Conservation (phyloP, 2,329 filamentous ascomycete genomes). For the Rutstroemia sydowiana region DNA sequence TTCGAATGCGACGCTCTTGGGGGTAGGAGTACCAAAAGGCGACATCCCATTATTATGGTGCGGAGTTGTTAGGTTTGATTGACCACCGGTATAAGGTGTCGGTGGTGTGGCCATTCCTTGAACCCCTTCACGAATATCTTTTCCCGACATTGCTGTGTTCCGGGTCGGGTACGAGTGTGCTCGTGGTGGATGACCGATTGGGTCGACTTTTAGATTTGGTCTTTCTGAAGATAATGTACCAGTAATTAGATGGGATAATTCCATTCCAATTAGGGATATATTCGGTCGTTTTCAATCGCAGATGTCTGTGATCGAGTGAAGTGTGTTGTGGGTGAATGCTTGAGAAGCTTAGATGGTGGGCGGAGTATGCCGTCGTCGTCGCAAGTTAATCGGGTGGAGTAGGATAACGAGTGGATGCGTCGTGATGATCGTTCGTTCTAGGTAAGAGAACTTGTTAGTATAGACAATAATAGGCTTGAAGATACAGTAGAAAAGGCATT, state of each 20-base stretch:
- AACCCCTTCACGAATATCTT: constrained; percentile 20
- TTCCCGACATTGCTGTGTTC: constrained; percentile 23
- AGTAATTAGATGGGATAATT: constrained; percentile 22
- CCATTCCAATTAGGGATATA: constrained; percentile 13
- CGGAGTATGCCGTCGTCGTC: constrained; percentile 17
- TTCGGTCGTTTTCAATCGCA: constrained; percentile 12
- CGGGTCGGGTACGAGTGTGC: constrained; percentile 24
- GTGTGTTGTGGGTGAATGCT: background rate
- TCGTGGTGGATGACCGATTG: constrained; percentile 16
- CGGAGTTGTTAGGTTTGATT: constrained; percentile 21
- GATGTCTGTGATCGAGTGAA: constrained; percentile 7
- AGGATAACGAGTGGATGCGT: constrained; percentile 21
- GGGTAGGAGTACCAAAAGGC: constrained; percentile 32
- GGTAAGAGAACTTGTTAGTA: constrained; percentile 17
- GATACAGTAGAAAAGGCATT: constrained; percentile 17
- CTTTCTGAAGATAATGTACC: constrained; percentile 19
- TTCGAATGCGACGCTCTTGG: constrained; percentile 75
- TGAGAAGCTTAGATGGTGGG: constrained; percentile 13
- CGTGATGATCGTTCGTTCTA: constrained; percentile 16
- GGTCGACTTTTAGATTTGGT: constrained; percentile 21
- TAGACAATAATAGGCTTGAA: constrained; percentile 13
- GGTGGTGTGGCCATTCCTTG: constrained; percentile 28
- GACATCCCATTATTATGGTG: constrained; percentile 26
- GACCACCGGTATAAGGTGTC: constrained; percentile 17
- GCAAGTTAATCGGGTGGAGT: constrained; percentile 22